A percentile compares a stretch with the other conserved stretches of the same genome.
These are phyloP conservation scores for Xylariaceae sp. DNA, from an alignment of 2,329 filamentous ascomycete species.

Conservation along the genomic window DNA sequence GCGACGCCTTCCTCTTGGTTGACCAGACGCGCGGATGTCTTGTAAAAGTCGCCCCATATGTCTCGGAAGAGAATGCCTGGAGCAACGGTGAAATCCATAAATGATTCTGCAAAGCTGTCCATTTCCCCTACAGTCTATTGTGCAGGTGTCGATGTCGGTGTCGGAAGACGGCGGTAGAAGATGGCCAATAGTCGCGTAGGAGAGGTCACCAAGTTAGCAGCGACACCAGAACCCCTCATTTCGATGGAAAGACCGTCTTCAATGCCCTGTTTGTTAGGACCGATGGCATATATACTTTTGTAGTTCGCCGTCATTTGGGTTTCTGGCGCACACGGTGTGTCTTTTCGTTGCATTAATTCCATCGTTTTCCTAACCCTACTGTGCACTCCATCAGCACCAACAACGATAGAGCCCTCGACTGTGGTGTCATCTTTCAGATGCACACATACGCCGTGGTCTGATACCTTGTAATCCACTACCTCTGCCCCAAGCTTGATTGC, in stretches of 20 bases:
- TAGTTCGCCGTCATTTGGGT: not conserved
- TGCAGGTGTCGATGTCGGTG: not conserved
- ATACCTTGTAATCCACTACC: conserved; percentile 1
- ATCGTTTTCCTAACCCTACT: conserved; percentile 10
- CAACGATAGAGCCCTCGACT: conserved; percentile 9
- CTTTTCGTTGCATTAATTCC: not conserved
- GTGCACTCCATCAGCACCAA: conserved; percentile 14
- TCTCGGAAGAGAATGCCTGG: conserved; percentile 8
- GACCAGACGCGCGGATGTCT: not conserved
- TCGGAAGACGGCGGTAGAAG: not conserved
- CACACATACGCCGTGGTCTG: conserved; percentile 6
- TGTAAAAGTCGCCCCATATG: conserved; percentile 5
- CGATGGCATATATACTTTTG: not conserved
- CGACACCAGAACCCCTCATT: not conserved
- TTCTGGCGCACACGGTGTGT: not conserved
- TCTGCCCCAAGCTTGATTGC: not conserved
- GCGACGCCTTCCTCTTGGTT: conserved; percentile 11
- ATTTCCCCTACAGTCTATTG: conserved; percentile 5
- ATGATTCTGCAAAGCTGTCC: conserved; percentile 2
- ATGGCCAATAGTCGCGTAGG: not conserved
- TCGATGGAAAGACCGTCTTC: not conserved
- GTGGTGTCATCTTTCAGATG: conserved; percentile 8
- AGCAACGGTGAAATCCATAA: not conserved
- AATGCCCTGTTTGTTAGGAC: not conserved
- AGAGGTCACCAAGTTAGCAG: not conserved